Evolutionary conservation across 2,329 filamentous ascomycete species (phyloP), one percentile per base, ranked within the genome.

Genomic region (Fusarium decemcellulare): DNA sequence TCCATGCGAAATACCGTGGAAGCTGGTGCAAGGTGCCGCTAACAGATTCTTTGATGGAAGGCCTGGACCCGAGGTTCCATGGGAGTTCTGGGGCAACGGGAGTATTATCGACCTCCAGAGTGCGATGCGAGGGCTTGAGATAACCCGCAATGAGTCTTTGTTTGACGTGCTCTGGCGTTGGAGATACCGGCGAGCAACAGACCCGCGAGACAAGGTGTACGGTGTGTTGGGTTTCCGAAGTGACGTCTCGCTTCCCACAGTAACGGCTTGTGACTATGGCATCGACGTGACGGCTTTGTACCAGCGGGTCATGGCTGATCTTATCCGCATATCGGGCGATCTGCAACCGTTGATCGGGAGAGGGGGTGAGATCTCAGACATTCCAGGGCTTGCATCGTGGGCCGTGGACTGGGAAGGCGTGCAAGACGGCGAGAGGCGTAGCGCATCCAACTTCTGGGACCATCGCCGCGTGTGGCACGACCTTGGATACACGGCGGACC

Each of bases 361-460:
- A 32, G 52, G 2, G 71, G 2, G 74, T 53, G 54, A 58, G 32
- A 32, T 58, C 6, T 58, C 54, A 12, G 43, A 51, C 18, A 59
- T 59, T 43, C 55, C 36, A 27, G 55, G 14, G 10, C 55, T 59
- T 8, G 44, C 55, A 6, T 51, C 55, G 29, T 59, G 44, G 36
- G 44, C 46, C 4, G 43, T 58, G 10, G 43, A 48, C 6, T 58
- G 54, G 43, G 14, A 48, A 2, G 54, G 43, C 5, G 54, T 58
- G 12, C 32, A 30, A 18, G 54, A 58, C 8, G 34, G 37, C 4
- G 48, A 43, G 6, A 48, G 10, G 10, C 43, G 34, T 2, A 58
- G 54, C 53, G 46, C n/a, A 2, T 43, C 43, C 6, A 42, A 46
- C 23, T 56, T 56, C 8, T 56, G 40, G 40, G 32, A 34, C 10